Conservation (phyloP, 169 alveolate species). For the Eimeria necatrix region DNA sequence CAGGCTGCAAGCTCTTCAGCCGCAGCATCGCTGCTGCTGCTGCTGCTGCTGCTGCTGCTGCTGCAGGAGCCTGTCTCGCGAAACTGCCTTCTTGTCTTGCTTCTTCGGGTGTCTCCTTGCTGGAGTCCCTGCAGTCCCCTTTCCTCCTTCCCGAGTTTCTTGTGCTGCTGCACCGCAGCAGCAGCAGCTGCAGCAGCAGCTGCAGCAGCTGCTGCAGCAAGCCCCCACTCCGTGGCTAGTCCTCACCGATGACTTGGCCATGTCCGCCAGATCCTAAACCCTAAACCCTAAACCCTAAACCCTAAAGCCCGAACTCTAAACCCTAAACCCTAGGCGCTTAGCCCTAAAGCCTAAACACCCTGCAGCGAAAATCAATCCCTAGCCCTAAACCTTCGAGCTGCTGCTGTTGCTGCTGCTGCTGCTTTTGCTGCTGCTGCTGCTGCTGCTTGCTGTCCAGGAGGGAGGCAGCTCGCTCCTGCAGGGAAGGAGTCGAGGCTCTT, state of each 20-base stretch:
- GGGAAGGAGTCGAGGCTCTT: no score
- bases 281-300: neutral
- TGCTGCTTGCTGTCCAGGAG: neutral
- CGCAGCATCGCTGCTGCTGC: neutral
- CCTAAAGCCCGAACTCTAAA: neutral
- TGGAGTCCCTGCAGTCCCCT: conserved; percentile 51
- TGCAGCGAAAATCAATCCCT: no score
- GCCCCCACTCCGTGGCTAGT: conserved; percentile 31
- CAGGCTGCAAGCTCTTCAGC: neutral
- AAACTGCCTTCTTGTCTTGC: neutral
- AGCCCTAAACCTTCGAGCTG: neutral
- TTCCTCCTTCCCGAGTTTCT: neutral
- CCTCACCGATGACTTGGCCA: neutral
- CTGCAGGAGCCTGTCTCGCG: neutral
- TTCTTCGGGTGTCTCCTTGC: conserved; percentile 53
- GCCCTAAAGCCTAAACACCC: neutral
- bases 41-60: conserved; percentile 31
- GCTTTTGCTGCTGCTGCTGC: neutral
- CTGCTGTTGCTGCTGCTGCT: neutral
- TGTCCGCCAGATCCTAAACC: conserved; percentile 2
- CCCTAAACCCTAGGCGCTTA: neutral
- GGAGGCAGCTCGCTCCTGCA: no score
- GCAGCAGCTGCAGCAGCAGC: conserved; percentile 51
- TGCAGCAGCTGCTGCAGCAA: conserved; percentile 34
- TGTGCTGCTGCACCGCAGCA: neutral